Percentiles rank a stretch among this genome's conserved stretches.
Evolutionary conservation across 2,329 filamentous ascomycete genomes (phyloP).

Genomic region (Aspergillus persii): DNA sequence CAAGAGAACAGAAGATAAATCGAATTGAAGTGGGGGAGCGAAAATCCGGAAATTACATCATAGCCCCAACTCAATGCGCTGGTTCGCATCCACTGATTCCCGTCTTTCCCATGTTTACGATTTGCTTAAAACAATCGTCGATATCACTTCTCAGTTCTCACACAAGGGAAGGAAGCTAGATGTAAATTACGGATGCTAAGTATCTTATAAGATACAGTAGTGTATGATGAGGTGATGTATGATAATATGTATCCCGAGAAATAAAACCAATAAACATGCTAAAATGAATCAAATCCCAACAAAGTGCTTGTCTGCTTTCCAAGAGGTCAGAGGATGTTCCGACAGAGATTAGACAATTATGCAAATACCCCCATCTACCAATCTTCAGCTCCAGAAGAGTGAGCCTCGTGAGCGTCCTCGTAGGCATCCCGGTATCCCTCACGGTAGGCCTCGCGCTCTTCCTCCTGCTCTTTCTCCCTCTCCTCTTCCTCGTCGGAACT

Average conservation of each 20-base stretch:
- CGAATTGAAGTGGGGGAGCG: background rate
- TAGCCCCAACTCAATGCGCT: background rate
- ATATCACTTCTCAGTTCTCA: too few relatives aligned
- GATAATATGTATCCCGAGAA: background rate
- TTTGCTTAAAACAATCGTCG: background rate
- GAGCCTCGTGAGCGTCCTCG: background rate
- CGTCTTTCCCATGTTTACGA: background rate
- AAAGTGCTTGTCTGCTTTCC: too few relatives aligned
- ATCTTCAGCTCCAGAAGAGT: background rate
- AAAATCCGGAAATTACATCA: background rate
- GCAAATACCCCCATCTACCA: background rate
- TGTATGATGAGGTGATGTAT: background rate
- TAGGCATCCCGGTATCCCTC: background rate
- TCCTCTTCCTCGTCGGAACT: conserved; percentile 13
- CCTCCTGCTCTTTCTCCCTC: conserved; percentile 1
- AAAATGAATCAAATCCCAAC: background rate
- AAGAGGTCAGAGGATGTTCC: too few relatives aligned
- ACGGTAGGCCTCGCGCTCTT: background rate
- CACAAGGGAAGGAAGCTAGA: too few relatives aligned
- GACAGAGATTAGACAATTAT: too few relatives aligned
- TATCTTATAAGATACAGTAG: background rate
- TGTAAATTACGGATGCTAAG: too few relatives aligned
- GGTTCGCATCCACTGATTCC: too few relatives aligned
- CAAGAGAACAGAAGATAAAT: background rate
- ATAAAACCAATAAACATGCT: background rate